phyloP scores from a whole-genome alignment of 2,329 filamentous ascomycete species.

The Leptographium lundbergii region DNA sequence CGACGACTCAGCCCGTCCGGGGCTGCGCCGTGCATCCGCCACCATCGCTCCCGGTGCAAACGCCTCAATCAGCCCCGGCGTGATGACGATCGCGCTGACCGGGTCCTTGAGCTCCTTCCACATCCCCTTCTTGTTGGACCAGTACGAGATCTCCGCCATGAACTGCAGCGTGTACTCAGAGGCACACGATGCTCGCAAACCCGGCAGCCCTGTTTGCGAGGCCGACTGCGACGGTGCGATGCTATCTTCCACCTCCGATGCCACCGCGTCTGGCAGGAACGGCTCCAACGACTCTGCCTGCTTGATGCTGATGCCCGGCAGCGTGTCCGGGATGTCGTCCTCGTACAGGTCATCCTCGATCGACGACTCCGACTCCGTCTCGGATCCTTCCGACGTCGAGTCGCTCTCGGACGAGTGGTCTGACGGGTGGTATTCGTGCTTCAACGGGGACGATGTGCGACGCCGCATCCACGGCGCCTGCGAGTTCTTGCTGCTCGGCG shows the following conservation, averaged over 20 bases:
- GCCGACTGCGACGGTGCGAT: conserved; percentile 71
- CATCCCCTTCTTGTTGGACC: conserved; percentile 44
- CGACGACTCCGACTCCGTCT: conserved; percentile 37
- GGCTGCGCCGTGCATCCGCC: not conserved
- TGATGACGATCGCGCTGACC: conserved; percentile 41
- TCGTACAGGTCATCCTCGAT: conserved; percentile 44
- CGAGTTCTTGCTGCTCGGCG: conserved; percentile 32
- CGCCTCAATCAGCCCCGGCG: conserved; percentile 44
- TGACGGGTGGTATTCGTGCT: conserved; percentile 93
- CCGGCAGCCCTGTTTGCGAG: conserved; percentile 55
- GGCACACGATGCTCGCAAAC: conserved; percentile 34
- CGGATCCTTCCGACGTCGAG: conserved; percentile 45
- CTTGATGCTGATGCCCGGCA: conserved; percentile 45
- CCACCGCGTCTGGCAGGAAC: conserved; percentile 23
- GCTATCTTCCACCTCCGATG: conserved; percentile 43
- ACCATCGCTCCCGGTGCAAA: conserved; percentile 9
- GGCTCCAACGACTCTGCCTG: conserved; percentile 22
- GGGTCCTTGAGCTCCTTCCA: conserved; percentile 47
- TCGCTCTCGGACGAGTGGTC: conserved; percentile 48
- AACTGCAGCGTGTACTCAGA: conserved; percentile 32
- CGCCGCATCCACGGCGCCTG: conserved; percentile 42
- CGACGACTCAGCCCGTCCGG: conserved; percentile 13
- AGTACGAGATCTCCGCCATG: conserved; percentile 45
- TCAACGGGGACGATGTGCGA: conserved; percentile 80
- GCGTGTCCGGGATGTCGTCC: conserved; percentile 45